These are phyloP conservation scores for Pseudogymnoascus verrucosus DNA, from an alignment of 2,329 filamentous ascomycete genomes.

Conservation along the genomic window DNA sequence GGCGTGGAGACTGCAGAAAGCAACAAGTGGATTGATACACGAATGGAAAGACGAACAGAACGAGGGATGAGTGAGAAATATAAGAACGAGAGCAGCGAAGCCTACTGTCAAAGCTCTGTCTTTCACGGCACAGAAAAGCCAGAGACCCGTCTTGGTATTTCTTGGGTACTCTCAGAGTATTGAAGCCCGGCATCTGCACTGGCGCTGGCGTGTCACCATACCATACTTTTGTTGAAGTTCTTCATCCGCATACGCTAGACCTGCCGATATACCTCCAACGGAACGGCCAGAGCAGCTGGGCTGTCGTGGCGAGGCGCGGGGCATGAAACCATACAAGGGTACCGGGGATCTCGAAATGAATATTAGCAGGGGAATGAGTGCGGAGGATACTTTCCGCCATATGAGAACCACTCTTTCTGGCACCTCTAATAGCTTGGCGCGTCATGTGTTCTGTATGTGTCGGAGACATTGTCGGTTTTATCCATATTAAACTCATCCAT, in stretches of 20 bases:
- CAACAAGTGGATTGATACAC: background rate
- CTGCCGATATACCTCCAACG: background rate
- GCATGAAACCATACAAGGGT: background rate
- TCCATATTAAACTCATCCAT: conserved; percentile 2
- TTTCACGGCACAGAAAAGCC: background rate
- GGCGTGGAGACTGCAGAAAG: background rate
- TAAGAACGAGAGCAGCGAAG: background rate
- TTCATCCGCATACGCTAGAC: background rate
- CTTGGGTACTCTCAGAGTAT: background rate
- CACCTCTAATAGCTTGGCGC: background rate
- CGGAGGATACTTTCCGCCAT: background rate
- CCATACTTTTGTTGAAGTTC: background rate
- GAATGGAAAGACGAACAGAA: background rate
- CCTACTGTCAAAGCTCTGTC: background rate
- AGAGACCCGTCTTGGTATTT: conserved; percentile 4
- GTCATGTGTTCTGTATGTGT: background rate
- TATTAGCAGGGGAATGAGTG: background rate
- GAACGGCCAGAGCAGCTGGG: background rate
- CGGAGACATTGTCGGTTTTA: background rate
- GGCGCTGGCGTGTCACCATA: background rate
- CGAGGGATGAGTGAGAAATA: background rate
- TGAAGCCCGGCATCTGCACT: background rate
- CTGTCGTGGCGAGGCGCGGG: background rate
- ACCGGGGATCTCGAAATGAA: background rate
- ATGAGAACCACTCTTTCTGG: background rate